These are phyloP conservation scores for Fusarium protoensiforme DNA, from an alignment of 2,329 filamentous ascomycete genomes.

Conservation along the genomic window DNA sequence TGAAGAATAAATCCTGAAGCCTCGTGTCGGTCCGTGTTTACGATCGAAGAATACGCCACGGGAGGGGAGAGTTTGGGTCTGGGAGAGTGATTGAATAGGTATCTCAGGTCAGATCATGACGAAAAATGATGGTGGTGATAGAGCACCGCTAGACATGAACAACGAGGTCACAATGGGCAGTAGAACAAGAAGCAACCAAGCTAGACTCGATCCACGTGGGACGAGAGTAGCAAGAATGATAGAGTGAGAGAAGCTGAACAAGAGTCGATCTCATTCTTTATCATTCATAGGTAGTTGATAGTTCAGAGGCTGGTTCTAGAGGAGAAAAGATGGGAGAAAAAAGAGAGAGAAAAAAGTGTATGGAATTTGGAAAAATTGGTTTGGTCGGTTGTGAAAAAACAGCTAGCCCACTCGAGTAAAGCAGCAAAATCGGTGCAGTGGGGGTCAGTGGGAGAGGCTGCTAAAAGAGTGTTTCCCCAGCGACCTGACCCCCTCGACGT, in stretches of 20 bases:
- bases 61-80: neutral
- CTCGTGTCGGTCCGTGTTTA: slow-evolving; percentile 10
- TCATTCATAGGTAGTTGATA: slow-evolving; percentile 9
- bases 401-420: slow-evolving; percentile 29
- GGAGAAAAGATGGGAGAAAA: neutral
- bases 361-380: slow-evolving; percentile 21
- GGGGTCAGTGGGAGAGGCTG: neutral
- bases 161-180: slow-evolving; percentile 14
- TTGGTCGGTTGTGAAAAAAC: slow-evolving; percentile 14
- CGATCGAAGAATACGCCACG: slow-evolving; percentile 10
- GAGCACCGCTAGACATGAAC: slow-evolving; percentile 13
- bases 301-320: neutral
- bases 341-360: neutral
- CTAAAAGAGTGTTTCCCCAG: slow-evolving; percentile 41
- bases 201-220: slow-evolving; percentile 4
- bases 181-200: slow-evolving; percentile 3
- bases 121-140: slow-evolving; percentile 4
- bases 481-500: slow-evolving; percentile 43
- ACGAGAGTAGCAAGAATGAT: neutral
- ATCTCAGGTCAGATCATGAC: neutral
- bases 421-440: slow-evolving; percentile 3
- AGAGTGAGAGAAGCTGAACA: neutral
- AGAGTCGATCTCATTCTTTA: neutral
- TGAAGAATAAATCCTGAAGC: slow-evolving; percentile 41
- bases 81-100: neutral